phyloP scores from a whole-genome alignment of 257 asterid species.

The Ligustrum vulgare region DNA sequence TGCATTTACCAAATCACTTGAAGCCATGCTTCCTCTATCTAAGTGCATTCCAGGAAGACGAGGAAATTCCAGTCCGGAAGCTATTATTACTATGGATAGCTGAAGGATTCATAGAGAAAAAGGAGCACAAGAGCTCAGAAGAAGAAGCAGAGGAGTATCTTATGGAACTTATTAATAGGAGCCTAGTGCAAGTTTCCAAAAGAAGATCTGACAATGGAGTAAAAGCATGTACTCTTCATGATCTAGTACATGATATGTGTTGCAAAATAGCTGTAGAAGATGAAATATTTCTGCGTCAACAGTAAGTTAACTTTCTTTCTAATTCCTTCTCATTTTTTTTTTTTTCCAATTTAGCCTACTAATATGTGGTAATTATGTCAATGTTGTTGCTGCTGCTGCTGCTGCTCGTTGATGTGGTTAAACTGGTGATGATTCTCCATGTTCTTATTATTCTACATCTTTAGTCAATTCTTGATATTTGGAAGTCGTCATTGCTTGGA shows the following conservation, averaged over 20 bases:
- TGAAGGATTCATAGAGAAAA: constrained; percentile 9
- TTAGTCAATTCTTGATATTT: neutral
- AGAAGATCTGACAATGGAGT: constrained; percentile 8
- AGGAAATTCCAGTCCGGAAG: neutral
- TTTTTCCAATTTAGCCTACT: too few species aligned
- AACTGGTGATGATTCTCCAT: too few species aligned
- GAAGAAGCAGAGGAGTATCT: constrained; percentile 11
- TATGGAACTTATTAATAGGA: constrained; percentile 3
- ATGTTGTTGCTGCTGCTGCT: neutral
- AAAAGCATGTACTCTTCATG: constrained; percentile 10
- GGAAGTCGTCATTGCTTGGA: neutral
- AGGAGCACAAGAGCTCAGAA: neutral
- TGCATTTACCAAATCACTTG: constrained; percentile 26
- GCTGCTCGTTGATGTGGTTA: too few species aligned
- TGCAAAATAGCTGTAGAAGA: neutral
- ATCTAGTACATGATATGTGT: constrained; percentile 12
- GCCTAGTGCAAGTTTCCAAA: constrained; percentile 4
- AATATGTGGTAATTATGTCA: too few species aligned
- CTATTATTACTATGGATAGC: constrained; percentile 8
- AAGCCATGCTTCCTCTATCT: constrained; percentile 20
- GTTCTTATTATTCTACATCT: neutral
- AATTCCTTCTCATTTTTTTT: too few species aligned
- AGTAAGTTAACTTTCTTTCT: neutral
- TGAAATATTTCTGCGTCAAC: neutral
- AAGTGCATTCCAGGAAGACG: neutral